Percentiles rank a stretch among this genome's conserved stretches.
These are phyloP conservation scores for Penstemon eatonii DNA, from an alignment of 257 asterid genomes.

Conservation along the genomic window DNA sequence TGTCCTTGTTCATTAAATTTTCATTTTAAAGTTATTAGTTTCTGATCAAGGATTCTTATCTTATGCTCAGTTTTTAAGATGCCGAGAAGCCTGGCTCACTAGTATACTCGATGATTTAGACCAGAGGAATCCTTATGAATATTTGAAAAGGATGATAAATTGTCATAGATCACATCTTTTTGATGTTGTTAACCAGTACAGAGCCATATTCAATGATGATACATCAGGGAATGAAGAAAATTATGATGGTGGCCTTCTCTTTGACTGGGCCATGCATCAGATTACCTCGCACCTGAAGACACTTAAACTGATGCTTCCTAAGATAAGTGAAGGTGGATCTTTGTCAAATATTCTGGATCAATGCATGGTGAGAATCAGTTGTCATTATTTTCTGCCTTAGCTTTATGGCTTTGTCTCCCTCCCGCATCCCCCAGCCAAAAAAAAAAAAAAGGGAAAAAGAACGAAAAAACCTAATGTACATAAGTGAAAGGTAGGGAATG, in stretches of 20 bases:
- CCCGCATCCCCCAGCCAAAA: neutral
- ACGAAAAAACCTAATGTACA: neutral
- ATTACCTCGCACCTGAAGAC: slow-evolving; percentile 78
- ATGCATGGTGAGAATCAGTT: slow-evolving; percentile 79
- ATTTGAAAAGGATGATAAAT: slow-evolving; percentile 86
- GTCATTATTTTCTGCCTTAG: slow-evolving; percentile 4
- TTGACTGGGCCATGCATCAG: slow-evolving; percentile 99
- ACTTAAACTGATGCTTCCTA: slow-evolving; percentile 90
- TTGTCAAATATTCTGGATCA: slow-evolving; percentile 91
- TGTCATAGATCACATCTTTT: slow-evolving; percentile 92
- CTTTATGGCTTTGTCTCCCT: neutral
- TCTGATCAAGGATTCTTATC: slow-evolving; percentile 36
- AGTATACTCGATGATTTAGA: slow-evolving; percentile 92
- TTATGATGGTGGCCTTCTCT: slow-evolving; percentile 95
- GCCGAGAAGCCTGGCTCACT: slow-evolving; percentile 96
- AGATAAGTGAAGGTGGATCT: slow-evolving; percentile 93
- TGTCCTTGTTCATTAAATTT: neutral
- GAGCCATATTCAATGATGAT: slow-evolving; percentile 95
- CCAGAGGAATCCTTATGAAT: slow-evolving; percentile 95
- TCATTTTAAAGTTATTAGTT: neutral
- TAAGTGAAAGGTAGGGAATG: neutral
- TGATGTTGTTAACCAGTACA: slow-evolving; percentile 97
- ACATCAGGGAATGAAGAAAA: slow-evolving; percentile 94
- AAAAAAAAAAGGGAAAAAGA: slow-evolving; percentile 1
- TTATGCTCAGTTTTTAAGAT: slow-evolving; percentile 73